Evolutionary conservation across 768 basidiomycete genomes (phyloP), one percentile per base, ranked within the genome.

Genomic region (Coprinopsis sp.): DNA sequence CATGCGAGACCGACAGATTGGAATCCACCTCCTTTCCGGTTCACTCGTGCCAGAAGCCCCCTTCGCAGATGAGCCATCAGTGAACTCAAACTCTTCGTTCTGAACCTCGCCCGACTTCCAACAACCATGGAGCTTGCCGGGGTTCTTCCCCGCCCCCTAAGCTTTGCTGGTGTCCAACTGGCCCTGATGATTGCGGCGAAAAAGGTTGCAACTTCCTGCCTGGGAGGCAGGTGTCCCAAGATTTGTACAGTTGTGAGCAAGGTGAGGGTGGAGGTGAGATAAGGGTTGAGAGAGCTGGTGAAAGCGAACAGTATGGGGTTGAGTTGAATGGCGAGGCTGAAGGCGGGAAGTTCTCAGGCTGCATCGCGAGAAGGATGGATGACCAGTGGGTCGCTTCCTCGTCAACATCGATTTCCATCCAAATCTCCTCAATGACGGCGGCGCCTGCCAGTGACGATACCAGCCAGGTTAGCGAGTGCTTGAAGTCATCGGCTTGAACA

Each of bases 401-500:
- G 6, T 56, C 49, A 30, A 61, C 56, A 40, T 69, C 69, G 1
- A 66, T 55, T 18, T 66, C 64, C 64, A 66, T 66, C 45, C 55
- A 64, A 13, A 77, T 75, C 27, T 76, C 79, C 46, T 82, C 86
- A 10, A 47, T 43, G 3, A 54, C 50, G 1, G 56, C 53, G 3
- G 63, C 53, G 1, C 59, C 60, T 0, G 62, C 58, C 8, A 62
- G 89, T 96, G 94, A 41, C 88, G 79, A 63, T 97, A 98, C 28
- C 94, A 0, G 96, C 92, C 24, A 99, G 76, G 65, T 99, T 95
- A 19, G 95, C 96, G 13, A 99, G 81, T 3, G 94, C 91, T 63
- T 99, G 95, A 41, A 98, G 79, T 95, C 96, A 99, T 14, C 84
- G 78, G 70, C 49, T 84, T 81, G 71, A 91, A 96, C 6, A 68